Evolutionary conservation across 164 flowering plant genomes (phyloP).

Genomic region (Vitis labrusca): DNA sequence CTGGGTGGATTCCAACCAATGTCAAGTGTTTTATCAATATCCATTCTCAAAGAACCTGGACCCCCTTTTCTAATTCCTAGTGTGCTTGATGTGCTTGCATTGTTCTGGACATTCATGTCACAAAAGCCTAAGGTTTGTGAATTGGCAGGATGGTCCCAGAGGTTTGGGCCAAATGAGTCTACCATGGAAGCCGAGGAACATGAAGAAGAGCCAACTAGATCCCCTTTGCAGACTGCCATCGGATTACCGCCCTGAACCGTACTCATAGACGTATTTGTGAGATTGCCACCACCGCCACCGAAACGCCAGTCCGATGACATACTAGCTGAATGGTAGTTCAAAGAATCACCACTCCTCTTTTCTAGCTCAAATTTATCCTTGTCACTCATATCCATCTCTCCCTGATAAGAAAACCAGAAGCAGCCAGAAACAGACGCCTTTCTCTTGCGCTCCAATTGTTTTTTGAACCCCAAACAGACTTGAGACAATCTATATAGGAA

Average conservation of each 20-base stretch:
- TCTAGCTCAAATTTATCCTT: constrained; percentile 46
- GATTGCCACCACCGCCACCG: constrained; percentile 20
- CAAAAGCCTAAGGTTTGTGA: constrained; percentile 43
- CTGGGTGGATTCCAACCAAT: constrained; percentile 50
- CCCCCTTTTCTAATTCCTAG: constrained; percentile 31
- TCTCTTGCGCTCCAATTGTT: not conserved
- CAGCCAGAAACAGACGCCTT: constrained; percentile 6
- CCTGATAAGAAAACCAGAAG: constrained; percentile 18
- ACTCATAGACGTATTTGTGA: constrained; percentile 37
- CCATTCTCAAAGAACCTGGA: constrained; percentile 30
- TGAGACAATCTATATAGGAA: not conserved
- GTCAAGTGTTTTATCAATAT: constrained; percentile 34
- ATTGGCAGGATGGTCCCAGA: constrained; percentile 49
- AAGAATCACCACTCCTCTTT: constrained; percentile 37
- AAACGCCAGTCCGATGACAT: constrained; percentile 61
- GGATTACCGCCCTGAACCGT: constrained; percentile 34
- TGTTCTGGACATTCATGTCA: constrained; percentile 36
- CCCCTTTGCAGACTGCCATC: constrained; percentile 31
- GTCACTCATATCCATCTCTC: constrained; percentile 46
- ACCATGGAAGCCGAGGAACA: constrained; percentile 61
- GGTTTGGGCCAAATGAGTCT: constrained; percentile 47
- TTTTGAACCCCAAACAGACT: not conserved
- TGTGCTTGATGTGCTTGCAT: constrained; percentile 29
- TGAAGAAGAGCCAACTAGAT: constrained; percentile 43
- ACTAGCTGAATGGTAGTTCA: constrained; percentile 36